Base-by-base conservation (phyloP, 768 basidiomycete species). In the Vishniacozyma victoriae region DNA sequence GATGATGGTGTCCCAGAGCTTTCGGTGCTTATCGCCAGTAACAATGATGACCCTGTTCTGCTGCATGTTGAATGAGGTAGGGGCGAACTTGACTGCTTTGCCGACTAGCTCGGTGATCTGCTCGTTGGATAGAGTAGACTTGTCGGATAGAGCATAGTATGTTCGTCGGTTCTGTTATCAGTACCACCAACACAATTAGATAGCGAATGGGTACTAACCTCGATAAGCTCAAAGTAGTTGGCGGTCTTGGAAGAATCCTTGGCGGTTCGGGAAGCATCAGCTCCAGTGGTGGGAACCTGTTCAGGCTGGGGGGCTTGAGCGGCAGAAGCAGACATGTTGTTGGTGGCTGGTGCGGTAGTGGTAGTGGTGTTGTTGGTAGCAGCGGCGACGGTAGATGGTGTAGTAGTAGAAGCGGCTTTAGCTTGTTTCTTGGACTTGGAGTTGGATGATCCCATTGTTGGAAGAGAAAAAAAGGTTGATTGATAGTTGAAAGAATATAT, bases 31-130 rank as follows among this genome's bases (percentile, higher is more conserved):
- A 4, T 54, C 50, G 22, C 70, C 71, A 29, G 72, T 67, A 15
- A 71, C 48, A 27, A 75, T 48, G 40, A 74, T 53, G 3, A 62
- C 72, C 25, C 73, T 54, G 1, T 67, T 54, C 14, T 69, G 57
- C 47, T 75, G 73, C 36, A 62, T 65, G 64, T 75, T 75, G 63
- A 72, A 72, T 16, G 61, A 56, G 22, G 62, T 67, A 19, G 72
- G 72, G 15, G 68, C 54, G 52, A 66, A 62, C 54, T 72, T 68
- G 52, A 72, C 62, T 5, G 67, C 59, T 22, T 60, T 51, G 41
- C 72, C 51, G 33, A 75, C 69, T 43, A 73, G 44, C 16, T 58
- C 60, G 37, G 63, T 35, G 54, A 75, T 57, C 42, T 62, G 52
- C 6, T 55, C 59, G 40, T 72, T 60, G 26, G 64, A 41, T 36